Percentiles rank a stretch among this genome's conserved stretches.
Conservation (phyloP, 1,284 basidiomycete species). For the Peniophora sp. region DNA sequence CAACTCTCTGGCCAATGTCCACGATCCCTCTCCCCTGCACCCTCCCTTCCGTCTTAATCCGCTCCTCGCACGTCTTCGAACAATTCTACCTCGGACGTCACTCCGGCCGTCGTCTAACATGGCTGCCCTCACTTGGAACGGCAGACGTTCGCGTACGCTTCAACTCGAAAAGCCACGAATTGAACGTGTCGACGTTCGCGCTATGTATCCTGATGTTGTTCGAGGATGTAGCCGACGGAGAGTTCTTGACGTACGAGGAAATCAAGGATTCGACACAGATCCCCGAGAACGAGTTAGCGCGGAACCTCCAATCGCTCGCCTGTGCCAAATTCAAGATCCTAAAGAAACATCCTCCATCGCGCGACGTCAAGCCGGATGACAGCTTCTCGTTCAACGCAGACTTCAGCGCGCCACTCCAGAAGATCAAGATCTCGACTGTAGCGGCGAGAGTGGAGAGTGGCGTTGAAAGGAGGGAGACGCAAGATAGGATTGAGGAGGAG, state of each 20-base stretch:
- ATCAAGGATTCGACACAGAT: slow-evolving; percentile 70
- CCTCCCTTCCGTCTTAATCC: slow-evolving; percentile 59
- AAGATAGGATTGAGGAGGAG: slow-evolving; percentile 89
- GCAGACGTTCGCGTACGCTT: slow-evolving; percentile 87
- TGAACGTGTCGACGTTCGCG: slow-evolving; percentile 91
- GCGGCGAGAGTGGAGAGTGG: slow-evolving; percentile 80
- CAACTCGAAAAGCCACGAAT: slow-evolving; percentile 75
- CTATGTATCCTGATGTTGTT: slow-evolving; percentile 88
- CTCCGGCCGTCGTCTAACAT: slow-evolving; percentile 85
- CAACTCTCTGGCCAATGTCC: slow-evolving; percentile 88
- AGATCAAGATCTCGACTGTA: slow-evolving; percentile 93
- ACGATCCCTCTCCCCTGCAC: slow-evolving; percentile 56
- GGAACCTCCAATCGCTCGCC: slow-evolving; percentile 92
- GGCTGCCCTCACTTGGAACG: slow-evolving; percentile 90
- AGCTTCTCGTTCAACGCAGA: slow-evolving; percentile 84
- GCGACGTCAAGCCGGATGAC: slow-evolving; percentile 74
- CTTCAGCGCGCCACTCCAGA: slow-evolving; percentile 77
- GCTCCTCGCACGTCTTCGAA: slow-evolving; percentile 74
- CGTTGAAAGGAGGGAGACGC: slow-evolving; percentile 89
- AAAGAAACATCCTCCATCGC: slow-evolving; percentile 84
- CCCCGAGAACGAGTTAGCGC: slow-evolving; percentile 73
- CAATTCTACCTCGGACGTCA: slow-evolving; percentile 87
- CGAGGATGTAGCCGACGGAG: slow-evolving; percentile 61
- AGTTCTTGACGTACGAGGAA: slow-evolving; percentile 68
- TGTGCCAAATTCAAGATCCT: slow-evolving; percentile 96